Conservation (phyloP, 352 stramenopile species). For the Globisporangium polare region DNA sequence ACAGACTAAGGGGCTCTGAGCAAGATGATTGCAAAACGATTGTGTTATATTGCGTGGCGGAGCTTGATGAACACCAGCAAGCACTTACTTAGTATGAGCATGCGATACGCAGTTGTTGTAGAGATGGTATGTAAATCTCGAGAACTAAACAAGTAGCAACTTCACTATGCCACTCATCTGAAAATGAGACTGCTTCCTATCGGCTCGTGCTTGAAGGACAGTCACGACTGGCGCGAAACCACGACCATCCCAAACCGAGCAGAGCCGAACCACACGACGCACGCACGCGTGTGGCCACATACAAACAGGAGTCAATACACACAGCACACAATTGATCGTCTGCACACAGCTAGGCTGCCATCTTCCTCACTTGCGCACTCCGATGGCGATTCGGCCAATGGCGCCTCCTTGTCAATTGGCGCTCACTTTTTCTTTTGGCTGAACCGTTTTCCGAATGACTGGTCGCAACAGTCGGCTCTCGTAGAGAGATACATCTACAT, state of each 20-base stretch:
- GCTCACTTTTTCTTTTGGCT: too few relatives aligned
- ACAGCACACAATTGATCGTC: not conserved
- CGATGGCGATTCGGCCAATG: not conserved
- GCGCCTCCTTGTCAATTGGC: not conserved
- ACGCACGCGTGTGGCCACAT: not conserved
- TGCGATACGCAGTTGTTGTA: not conserved
- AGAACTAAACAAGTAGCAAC: constrained; percentile 19
- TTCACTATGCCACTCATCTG: constrained; percentile 18
- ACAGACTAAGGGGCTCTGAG: not conserved
- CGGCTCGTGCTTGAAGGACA: constrained; percentile 39
- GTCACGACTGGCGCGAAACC: constrained; percentile 15
- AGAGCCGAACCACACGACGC: constrained; percentile 18
- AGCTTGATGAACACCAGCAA: not conserved
- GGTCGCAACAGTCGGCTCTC: constrained; percentile 4
- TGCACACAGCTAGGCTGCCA: not conserved
- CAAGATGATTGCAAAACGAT: not conserved
- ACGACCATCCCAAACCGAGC: constrained; percentile 42
- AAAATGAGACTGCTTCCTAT: constrained; percentile 25
- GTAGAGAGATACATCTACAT: not conserved
- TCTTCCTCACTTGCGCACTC: not conserved
- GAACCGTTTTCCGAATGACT: not conserved
- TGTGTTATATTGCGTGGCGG: not conserved
- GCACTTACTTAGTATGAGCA: not conserved
- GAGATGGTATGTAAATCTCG: constrained; percentile 13
- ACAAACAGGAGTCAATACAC: not conserved